Evolutionary conservation across 495 filamentous ascomycete species (phyloP), one percentile per base, ranked within the genome.

Genomic region (Tuber brumale): DNA sequence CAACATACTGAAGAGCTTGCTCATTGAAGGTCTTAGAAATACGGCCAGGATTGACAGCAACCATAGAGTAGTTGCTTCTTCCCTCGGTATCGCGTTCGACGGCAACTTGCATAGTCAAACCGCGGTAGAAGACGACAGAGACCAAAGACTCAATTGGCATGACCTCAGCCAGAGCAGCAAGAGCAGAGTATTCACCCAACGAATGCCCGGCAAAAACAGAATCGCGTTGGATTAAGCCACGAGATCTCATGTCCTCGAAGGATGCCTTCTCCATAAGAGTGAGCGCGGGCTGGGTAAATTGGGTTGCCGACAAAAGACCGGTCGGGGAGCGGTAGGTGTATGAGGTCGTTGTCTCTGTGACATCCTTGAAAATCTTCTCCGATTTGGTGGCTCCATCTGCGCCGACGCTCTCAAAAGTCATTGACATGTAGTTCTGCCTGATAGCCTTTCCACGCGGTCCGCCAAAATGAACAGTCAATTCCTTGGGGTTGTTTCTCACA

Each of bases 221-320:
- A 85, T 97, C 95, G 72, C 93, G 89, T 82, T 97, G 94, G 41
- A 99, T 94, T 48, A 99, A 89, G 76, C 95, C 95, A 86, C 97
- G 97, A 78, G 94, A 89, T 79, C 91, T 92, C 96, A 99, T 98
- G 84, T 99, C 95, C 86, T 99, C 95, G 81, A 98, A 99, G 80
- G 92, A 95, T 75, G 95, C 95, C 87, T 99, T 99, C 87, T 99
- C 95, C 96, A 99, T 98, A 72, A 99, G 87, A 43, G 95, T 99
- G 76, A 99, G 86, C 61, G 95, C 96, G 12, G 95, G 95, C 83
- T 99, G 95, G 5, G 95, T 98, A 86, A 99, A 99, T 81, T 99
- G 95, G 21, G 95, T 99, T 16, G 95, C 95, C 35, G 96, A 99
- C 44, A 99, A 89, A 44, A 99, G 91, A 80, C 95, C 95, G 0